phyloP scores from a whole-genome alignment of 352 stramenopile species.

The Pythium sukuiense region DNA sequence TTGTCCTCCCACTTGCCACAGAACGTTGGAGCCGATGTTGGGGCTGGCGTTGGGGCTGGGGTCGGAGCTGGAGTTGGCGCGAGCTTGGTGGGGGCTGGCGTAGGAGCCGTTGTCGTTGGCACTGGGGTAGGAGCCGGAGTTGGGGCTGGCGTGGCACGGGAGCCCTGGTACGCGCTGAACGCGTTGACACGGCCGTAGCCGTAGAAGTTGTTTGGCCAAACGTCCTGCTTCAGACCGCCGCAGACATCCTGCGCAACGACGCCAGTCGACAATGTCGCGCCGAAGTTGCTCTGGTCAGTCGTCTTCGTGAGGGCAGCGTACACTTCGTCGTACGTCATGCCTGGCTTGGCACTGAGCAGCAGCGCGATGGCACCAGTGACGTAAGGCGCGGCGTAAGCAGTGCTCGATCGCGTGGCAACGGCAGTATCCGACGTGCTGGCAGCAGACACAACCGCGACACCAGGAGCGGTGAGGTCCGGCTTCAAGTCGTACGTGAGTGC shows the following conservation, averaged over 20 bases:
- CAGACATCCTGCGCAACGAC: neutral
- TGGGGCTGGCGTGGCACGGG: neutral
- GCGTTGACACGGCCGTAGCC: conserved; percentile 32
- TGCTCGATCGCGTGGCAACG: conserved; percentile 23
- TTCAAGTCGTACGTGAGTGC: conserved; percentile 15
- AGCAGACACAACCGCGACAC: conserved; percentile 15
- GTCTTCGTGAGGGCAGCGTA: neutral
- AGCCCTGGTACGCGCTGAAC: conserved; percentile 4
- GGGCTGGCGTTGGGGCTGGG: neutral
- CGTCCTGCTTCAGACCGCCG: neutral
- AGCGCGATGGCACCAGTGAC: conserved; percentile 32
- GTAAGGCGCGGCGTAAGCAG: conserved; percentile 31
- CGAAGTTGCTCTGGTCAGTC: conserved; percentile 3
- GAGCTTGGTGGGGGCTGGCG: conserved; percentile 1
- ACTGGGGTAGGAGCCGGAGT: neutral
- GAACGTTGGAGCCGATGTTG: conserved; percentile 3
- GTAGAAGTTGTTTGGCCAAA: conserved; percentile 32
- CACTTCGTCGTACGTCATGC: conserved; percentile 29
- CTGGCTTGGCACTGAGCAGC: conserved; percentile 18
- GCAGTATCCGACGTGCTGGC: conserved; percentile 8
- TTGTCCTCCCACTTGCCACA: conserved; percentile 12
- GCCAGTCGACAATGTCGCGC: neutral
- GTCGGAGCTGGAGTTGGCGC: conserved; percentile 6
- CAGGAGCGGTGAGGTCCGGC: conserved; percentile 32
- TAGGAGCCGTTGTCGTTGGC: neutral